Percentiles rank a stretch among this genome's conserved stretches.
Conservation (phyloP, 2,329 filamentous ascomycete genomes). For the Penicillium sp. region DNA sequence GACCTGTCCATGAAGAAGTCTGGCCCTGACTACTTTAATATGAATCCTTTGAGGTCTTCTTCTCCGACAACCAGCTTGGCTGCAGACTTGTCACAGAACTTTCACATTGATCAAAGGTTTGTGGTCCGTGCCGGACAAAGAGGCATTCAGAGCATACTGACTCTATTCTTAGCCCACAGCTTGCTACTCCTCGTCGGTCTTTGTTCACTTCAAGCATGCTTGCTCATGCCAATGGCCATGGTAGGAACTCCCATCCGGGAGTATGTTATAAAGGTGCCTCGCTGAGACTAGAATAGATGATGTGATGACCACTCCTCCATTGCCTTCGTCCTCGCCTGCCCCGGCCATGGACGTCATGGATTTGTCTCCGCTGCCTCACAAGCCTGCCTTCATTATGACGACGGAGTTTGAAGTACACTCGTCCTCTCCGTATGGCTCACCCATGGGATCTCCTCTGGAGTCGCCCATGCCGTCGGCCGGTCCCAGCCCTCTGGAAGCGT, state of each 20-base stretch:
- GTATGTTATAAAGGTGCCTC: neutral
- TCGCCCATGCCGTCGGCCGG: constrained; percentile 33
- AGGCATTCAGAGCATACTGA: constrained; percentile 34
- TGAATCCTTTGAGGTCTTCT: constrained; percentile 73
- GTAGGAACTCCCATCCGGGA: constrained; percentile 42
- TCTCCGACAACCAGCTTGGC: constrained; percentile 88
- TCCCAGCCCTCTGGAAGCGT: constrained; percentile 40
- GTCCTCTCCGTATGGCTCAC: constrained; percentile 59
- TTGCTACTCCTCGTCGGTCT: constrained; percentile 76
- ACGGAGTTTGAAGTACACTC: constrained; percentile 64
- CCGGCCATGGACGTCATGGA: constrained; percentile 76
- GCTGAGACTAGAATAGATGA: constrained; percentile 51
- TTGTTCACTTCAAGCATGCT: constrained; percentile 74
- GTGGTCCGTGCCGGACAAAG: constrained; percentile 24
- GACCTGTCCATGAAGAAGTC: constrained; percentile 66
- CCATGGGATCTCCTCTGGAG: constrained; percentile 45
- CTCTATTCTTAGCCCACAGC: constrained; percentile 62
- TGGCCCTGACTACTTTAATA: constrained; percentile 72
- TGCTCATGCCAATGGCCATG: constrained; percentile 53
- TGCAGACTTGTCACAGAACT: constrained; percentile 93
- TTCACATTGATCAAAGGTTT: constrained; percentile 92
- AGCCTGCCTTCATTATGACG: constrained; percentile 60
- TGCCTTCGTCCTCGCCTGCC: constrained; percentile 77
- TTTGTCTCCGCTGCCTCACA: constrained; percentile 87
- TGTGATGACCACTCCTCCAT: constrained; percentile 74